A percentile compares a stretch with the other conserved stretches of the same genome.
phyloP scores from a whole-genome alignment of 108 stramenopile species.

The Cylindrotheca fusiformis region DNA sequence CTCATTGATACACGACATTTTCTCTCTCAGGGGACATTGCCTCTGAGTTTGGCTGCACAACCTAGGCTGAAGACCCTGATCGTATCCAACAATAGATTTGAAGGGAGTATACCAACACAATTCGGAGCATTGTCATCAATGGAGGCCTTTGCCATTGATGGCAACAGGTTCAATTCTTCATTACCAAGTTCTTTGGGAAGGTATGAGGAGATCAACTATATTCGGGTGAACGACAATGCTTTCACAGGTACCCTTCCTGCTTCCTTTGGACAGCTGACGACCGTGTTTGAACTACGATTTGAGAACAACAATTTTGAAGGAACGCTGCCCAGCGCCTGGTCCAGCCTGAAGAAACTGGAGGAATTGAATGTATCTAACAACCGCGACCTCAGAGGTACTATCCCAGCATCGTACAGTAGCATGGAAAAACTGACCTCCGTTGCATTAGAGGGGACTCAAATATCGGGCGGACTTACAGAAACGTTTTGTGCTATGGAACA shows the following conservation, averaged over 20 bases:
- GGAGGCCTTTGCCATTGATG: background rate
- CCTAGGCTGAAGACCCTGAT: conserved; percentile 32
- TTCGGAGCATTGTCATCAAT: background rate
- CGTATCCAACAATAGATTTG: conserved; percentile 56
- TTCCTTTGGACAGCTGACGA: background rate
- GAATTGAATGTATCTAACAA: background rate
- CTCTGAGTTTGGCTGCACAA: background rate
- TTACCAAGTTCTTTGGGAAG: background rate
- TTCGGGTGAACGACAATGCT: background rate
- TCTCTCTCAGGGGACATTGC: background rate
- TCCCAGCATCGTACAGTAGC: background rate
- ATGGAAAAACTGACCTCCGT: background rate
- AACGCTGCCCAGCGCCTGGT: background rate
- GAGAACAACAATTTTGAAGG: background rate
- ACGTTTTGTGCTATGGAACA: background rate
- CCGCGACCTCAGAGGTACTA: background rate
- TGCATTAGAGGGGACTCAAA: background rate
- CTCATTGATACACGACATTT: too few relatives aligned
- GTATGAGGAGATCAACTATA: background rate
- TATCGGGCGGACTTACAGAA: background rate
- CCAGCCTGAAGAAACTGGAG: background rate
- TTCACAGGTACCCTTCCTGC: background rate
- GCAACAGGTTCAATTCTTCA: background rate
- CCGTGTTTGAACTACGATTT: background rate
- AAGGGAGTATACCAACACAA: conserved; percentile 30